Evolutionary conservation across 2,329 filamentous ascomycete genomes (phyloP).

Genomic region (Aspergillus proliferans): DNA sequence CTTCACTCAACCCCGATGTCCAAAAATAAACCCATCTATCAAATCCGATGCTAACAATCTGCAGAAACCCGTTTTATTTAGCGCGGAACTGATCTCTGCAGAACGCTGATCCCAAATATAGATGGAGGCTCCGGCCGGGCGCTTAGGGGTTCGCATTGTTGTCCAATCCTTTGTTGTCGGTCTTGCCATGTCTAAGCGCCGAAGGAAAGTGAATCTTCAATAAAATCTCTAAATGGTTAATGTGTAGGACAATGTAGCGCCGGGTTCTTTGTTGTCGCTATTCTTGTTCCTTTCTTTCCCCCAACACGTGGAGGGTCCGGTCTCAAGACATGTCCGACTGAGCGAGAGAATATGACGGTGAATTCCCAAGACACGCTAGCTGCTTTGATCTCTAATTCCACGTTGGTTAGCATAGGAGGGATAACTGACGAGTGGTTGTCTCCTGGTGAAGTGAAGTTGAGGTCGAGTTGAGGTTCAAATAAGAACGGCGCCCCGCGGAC

Average conservation of each 20-base stretch:
- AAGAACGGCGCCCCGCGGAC: too few relatives aligned
- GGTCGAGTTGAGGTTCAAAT: too few relatives aligned
- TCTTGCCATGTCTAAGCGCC: background rate
- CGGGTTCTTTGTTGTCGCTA: too few relatives aligned
- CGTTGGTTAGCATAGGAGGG: too few relatives aligned
- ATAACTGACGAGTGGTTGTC: too few relatives aligned
- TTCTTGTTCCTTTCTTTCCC: too few relatives aligned
- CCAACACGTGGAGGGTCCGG: too few relatives aligned
- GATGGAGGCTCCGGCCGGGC: background rate
- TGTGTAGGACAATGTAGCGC: background rate
- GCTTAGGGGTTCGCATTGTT: background rate
- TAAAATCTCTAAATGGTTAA: background rate
- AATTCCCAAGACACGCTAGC: too few relatives aligned
- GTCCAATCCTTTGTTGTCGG: background rate
- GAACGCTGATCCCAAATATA: background rate
- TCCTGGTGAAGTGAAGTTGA: too few relatives aligned
- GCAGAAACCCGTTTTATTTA: background rate
- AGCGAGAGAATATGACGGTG: too few relatives aligned
- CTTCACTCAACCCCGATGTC: background rate
- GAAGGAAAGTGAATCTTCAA: background rate
- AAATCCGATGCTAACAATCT: background rate
- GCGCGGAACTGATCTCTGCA: background rate
- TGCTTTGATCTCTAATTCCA: too few relatives aligned
- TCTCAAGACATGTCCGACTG: too few relatives aligned
- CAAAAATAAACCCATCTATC: background rate